phyloP scores from a whole-genome alignment of 2,329 filamentous ascomycete species.

The Dactylella cylindrospora region DNA sequence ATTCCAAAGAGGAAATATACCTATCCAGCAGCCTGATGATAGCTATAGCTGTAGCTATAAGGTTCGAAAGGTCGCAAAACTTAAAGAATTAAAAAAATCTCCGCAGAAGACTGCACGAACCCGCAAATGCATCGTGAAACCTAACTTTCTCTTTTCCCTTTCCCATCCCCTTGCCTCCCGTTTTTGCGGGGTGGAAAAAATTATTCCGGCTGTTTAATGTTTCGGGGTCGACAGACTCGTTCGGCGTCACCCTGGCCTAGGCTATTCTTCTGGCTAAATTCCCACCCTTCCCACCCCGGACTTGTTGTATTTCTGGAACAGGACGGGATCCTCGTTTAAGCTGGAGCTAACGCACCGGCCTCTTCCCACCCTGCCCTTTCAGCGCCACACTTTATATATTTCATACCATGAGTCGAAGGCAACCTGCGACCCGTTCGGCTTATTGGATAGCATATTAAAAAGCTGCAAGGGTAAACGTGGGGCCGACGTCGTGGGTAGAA shows the following conservation, averaged over 20 bases:
- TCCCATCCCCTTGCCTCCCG: conserved; percentile 2
- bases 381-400: conserved; percentile 43
- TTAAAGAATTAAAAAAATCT: no score
- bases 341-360: background rate
- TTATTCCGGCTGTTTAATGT: background rate
- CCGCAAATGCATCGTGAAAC: no score
- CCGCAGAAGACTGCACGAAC: no score
- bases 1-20: no score
- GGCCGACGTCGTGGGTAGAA: conserved; percentile 8
- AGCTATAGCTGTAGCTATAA: no score
- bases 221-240: no score
- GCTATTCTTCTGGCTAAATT: conserved; percentile 21
- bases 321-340: conserved; percentile 34
- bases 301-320: conserved; percentile 15
- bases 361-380: conserved; percentile 9
- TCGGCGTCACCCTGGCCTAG: no score
- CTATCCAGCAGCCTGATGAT: no score
- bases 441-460: conserved; percentile 15
- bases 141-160: no score
- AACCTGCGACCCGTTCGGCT: conserved; percentile 1
- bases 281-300: background rate
- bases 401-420: background rate
- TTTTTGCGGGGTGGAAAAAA: conserved; percentile 21
- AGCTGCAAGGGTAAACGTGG: conserved; percentile 4
- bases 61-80: no score